phyloP scores from a whole-genome alignment of 2,329 filamentous ascomycete species.

The Fusarium algeriense region DNA sequence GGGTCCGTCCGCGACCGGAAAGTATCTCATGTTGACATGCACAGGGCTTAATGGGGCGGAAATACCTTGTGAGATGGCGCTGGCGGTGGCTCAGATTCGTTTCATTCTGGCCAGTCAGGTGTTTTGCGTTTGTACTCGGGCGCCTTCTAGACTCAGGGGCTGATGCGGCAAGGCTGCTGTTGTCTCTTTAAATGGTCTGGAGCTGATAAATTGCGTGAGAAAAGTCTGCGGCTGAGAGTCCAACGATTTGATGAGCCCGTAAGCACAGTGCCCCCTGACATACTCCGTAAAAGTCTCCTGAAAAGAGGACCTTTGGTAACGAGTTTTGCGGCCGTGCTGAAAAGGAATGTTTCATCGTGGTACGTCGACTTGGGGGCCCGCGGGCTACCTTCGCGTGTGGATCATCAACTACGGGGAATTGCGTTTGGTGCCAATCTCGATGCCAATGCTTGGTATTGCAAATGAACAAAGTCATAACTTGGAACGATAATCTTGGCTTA shows the following conservation, averaged over 20 bases:
- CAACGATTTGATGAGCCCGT: background rate
- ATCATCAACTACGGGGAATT: background rate
- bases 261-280: background rate
- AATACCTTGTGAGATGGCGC: background rate
- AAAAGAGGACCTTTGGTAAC: background rate
- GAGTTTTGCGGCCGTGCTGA: constrained; percentile 6
- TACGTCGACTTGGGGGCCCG: constrained; percentile 13
- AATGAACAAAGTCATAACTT: background rate
- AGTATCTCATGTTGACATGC: background rate
- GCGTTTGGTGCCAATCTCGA: background rate
- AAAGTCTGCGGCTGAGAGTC: background rate
- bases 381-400: background rate
- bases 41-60: background rate
- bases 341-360: constrained; percentile 30
- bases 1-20: background rate
- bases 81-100: constrained; percentile 6
- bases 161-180: background rate
- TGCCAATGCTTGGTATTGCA: constrained; percentile 8
- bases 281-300: constrained; percentile 1
- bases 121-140: constrained; percentile 19
- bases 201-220: background rate
- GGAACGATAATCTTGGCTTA: constrained; percentile 5
- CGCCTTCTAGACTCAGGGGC: constrained; percentile 13
- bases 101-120: constrained; percentile 20
- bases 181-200: background rate